These are phyloP conservation scores for Periconia sp. DNA, from an alignment of 2,329 filamentous ascomycete species.

Conservation along the genomic window DNA sequence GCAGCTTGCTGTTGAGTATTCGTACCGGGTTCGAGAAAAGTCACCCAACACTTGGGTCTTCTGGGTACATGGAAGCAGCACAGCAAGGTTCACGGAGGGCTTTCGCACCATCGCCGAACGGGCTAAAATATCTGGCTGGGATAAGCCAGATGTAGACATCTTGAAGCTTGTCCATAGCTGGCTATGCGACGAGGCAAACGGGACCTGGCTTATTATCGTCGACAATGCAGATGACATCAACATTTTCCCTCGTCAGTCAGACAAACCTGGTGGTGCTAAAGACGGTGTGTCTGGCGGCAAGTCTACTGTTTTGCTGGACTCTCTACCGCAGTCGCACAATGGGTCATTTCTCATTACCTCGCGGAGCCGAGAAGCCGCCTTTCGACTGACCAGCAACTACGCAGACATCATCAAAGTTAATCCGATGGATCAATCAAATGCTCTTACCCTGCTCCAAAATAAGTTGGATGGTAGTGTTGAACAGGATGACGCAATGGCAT, in stretches of 20 bases:
- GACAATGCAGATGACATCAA: slow-evolving; percentile 25
- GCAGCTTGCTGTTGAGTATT: slow-evolving; percentile 24
- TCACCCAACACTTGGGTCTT: slow-evolving; percentile 19
- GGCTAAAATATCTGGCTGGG: slow-evolving; percentile 10
- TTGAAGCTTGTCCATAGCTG: slow-evolving; percentile 18
- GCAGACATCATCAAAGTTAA: slow-evolving; percentile 13
- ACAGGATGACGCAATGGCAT: background rate
- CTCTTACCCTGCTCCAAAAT: slow-evolving; percentile 13
- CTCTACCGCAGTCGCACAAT: slow-evolving; percentile 21
- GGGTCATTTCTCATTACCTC: slow-evolving; percentile 18
- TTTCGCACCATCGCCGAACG: slow-evolving; percentile 20
- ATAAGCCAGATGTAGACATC: slow-evolving; percentile 16
- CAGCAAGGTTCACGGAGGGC: slow-evolving; percentile 13
- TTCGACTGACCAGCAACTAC: slow-evolving; percentile 10
- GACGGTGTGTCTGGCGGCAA: background rate
- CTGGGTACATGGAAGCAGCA: slow-evolving; percentile 20
- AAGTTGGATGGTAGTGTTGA: slow-evolving; percentile 5
- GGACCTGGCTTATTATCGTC: slow-evolving; percentile 23
- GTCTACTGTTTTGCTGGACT: slow-evolving; percentile 10
- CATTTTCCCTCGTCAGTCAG: slow-evolving; percentile 7
- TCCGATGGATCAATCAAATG: slow-evolving; percentile 15
- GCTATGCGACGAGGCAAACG: slow-evolving; percentile 20
- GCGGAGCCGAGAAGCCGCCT: slow-evolving; percentile 14
- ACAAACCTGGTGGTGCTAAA: background rate
- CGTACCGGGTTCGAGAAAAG: slow-evolving; percentile 8